Base-by-base conservation (phyloP, 345 rosid species). In the Rhizophora mangle region DNA sequence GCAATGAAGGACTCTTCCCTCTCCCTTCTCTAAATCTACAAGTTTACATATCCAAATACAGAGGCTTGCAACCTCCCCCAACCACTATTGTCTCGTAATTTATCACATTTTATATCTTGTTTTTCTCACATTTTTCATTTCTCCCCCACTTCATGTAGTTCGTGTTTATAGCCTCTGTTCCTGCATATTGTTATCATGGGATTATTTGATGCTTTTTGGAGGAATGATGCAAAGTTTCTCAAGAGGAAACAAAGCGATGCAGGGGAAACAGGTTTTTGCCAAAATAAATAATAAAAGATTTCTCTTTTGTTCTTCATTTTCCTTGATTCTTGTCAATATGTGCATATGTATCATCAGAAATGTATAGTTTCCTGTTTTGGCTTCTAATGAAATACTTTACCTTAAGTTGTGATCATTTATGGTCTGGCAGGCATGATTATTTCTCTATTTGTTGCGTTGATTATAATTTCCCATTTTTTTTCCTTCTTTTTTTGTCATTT, bases 231-330 rank as follows among this genome's bases (percentile, higher is more conserved):
- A 51, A 85, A 78, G 74, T 82, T 87, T 76, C 80, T 89, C 79
- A 95, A 92, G 82, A 77, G 99, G 77, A 95, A 92, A 82, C 96
- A 95, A 68, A 94, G 97, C 74, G 96, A 89, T 76, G 96, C 98
- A 60, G 97, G 93, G 58, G 98, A 94, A 77, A 78, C 96, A 86
- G 98, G 98, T 92, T 68, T 10, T 37, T 5, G 13, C 57, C 49
- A 58, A 0, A 8, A 57, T 56, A 2, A 0, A 5, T 36, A 9
- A 3, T 15, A 3, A 2, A 56, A 34, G 27, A 37, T 24, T 43
- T 59, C 6, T n/a, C 27, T 63, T 63, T 15, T 51, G 29, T 31
- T 7, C 20, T 67, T 62, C 53, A 61, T 67, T 76, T 30, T 21
- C 57, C 54, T 5, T 29, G 27, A 47, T 46, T 13, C 30, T 43